A percentile compares a stretch with the other conserved stretches of the same genome.
These are phyloP conservation scores for Cyanophora paradoxa DNA, from an alignment of 78 protist species.

Conservation along the genomic window DNA sequence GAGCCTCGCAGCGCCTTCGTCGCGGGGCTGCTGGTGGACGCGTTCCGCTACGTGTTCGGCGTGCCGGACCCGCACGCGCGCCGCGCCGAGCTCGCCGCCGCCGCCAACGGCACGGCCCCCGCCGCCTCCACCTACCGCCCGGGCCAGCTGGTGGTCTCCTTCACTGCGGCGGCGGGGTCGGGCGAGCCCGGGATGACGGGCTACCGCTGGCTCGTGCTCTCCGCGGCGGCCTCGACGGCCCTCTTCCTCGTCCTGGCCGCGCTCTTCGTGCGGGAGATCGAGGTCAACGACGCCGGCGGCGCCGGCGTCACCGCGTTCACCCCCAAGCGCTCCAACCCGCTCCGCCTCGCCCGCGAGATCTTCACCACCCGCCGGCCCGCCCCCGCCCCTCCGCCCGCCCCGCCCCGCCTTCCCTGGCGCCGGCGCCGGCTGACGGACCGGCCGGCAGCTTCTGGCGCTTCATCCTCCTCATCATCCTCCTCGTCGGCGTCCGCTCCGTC, in stretches of 20 bases:
- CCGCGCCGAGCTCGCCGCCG: too few species aligned
- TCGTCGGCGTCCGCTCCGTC: background rate
- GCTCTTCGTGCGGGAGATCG: too few species aligned
- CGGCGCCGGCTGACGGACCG: background rate
- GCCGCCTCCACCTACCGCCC: too few species aligned
- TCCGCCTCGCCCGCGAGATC: background rate
- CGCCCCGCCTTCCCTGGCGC: background rate
- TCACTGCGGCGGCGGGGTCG: too few species aligned
- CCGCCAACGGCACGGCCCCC: too few species aligned
- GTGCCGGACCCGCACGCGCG: too few species aligned
- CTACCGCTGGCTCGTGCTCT: too few species aligned
- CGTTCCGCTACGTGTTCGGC: background rate
- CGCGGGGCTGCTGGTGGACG: background rate
- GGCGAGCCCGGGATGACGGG: too few species aligned
- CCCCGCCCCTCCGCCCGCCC: background rate
- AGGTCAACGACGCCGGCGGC: background rate
- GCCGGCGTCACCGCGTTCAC: background rate
- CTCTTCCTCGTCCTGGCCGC: too few species aligned
- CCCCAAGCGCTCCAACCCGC: background rate
- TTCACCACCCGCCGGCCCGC: background rate
- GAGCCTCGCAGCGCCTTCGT: too few species aligned
- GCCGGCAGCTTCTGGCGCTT: background rate
- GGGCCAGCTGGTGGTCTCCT: too few species aligned
- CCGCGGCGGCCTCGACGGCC: too few species aligned
- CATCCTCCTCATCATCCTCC: background rate